A percentile compares a stretch with the other conserved stretches of the same genome.
Conservation (phyloP, 208 protist species). For the Leishmania tarentolae region DNA sequence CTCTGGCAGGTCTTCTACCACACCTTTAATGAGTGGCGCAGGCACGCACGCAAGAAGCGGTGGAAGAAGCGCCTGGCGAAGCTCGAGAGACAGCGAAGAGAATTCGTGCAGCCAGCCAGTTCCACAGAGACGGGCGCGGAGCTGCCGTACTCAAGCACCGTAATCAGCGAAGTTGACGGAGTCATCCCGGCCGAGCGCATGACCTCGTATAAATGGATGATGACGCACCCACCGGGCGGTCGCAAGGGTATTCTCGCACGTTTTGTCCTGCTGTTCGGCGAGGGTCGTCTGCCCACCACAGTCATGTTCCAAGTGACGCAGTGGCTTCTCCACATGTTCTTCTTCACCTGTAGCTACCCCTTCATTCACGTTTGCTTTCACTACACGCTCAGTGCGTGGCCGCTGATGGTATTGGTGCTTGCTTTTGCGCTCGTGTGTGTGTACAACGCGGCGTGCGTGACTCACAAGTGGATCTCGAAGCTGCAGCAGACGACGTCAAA, state of each 20-base stretch:
- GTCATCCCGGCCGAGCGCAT: conserved; percentile 49
- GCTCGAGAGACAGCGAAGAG: conserved; percentile 29
- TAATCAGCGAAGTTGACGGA: conserved; percentile 33
- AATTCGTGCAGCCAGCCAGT: conserved; percentile 46
- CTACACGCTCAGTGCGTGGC: conserved; percentile 41
- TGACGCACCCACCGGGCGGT: conserved; percentile 61
- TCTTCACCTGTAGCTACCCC: conserved; percentile 51
- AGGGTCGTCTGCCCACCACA: conserved; percentile 45
- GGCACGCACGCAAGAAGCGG: conserved; percentile 24
- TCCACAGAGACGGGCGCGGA: conserved; percentile 38
- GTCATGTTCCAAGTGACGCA: conserved; percentile 59
- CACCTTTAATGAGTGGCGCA: conserved; percentile 51
- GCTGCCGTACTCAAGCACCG: conserved; percentile 31
- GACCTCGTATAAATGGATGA: conserved; percentile 77
- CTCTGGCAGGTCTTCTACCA: conserved; percentile 71
- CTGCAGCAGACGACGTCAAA: conserved; percentile 48
- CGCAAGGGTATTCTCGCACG: conserved; percentile 52
- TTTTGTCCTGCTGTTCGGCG: conserved; percentile 55
- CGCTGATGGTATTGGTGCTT: conserved; percentile 44
- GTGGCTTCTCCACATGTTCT: conserved; percentile 48
- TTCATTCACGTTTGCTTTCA: conserved; percentile 56
- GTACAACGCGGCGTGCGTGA: conserved; percentile 60
- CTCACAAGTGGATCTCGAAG: conserved; percentile 58
- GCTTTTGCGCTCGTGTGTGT: conserved; percentile 44
- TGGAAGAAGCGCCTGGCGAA: conserved; percentile 33